Percentiles rank a stretch among this genome's conserved stretches.
Conservation (phyloP, 2,329 filamentous ascomycete species). For the Exophiala alcalophila region DNA sequence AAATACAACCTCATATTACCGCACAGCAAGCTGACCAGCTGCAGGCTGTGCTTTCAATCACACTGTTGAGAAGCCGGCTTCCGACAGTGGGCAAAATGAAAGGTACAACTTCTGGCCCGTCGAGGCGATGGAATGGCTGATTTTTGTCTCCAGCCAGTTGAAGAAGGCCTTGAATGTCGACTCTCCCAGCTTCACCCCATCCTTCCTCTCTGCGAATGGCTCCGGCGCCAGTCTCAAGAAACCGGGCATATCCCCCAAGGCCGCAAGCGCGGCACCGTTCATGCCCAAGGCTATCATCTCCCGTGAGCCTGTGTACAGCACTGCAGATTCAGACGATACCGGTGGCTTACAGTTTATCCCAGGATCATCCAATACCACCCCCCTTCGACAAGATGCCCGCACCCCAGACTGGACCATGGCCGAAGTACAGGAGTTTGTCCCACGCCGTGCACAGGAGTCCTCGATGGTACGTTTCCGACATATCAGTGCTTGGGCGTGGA, state of each 20-base stretch:
- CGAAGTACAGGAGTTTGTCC: slow-evolving; percentile 51
- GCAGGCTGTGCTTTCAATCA: slow-evolving; percentile 82
- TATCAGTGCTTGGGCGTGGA: no score
- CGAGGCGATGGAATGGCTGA: neutral
- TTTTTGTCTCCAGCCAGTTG: slow-evolving; percentile 13
- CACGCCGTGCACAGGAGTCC: slow-evolving; percentile 51
- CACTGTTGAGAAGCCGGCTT: slow-evolving; percentile 39
- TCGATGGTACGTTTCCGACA: slow-evolving; percentile 45
- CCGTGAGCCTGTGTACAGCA: slow-evolving; percentile 33
- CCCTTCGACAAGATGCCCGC: slow-evolving; percentile 40
- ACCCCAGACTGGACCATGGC: slow-evolving; percentile 46
- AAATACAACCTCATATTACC: neutral
- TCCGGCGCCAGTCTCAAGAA: slow-evolving; percentile 23
- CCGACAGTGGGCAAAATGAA: slow-evolving; percentile 40
- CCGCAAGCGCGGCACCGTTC: slow-evolving; percentile 73
- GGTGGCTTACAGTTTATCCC: slow-evolving; percentile 14
- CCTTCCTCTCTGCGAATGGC: slow-evolving; percentile 50
- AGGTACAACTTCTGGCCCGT: slow-evolving; percentile 17
- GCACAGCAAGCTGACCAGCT: slow-evolving; percentile 15
- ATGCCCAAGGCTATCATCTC: slow-evolving; percentile 43
- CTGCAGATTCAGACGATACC: slow-evolving; percentile 10
- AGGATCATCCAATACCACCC: slow-evolving; percentile 44
- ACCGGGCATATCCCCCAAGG: slow-evolving; percentile 71
- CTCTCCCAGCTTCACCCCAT: slow-evolving; percentile 89
- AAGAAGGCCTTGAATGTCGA: slow-evolving; percentile 74